Percentiles rank a stretch among this genome's conserved stretches.
These are phyloP conservation scores for Sporothrix inflata DNA, from an alignment of 2,329 filamentous ascomycete species.

Conservation along the genomic window DNA sequence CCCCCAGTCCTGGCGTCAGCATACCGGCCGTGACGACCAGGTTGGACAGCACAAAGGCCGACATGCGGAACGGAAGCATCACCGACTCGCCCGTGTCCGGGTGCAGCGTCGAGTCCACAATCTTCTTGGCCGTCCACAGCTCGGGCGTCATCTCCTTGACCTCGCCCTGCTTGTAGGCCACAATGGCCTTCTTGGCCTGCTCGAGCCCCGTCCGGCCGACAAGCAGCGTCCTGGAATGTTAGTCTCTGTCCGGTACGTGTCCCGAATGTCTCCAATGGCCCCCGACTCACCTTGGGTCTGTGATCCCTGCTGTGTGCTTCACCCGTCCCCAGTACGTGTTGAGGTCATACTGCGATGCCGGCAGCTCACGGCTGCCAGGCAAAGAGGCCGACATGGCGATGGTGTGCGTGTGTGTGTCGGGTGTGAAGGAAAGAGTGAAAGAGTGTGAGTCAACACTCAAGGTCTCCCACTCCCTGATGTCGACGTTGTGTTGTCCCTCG, in stretches of 20 bases:
- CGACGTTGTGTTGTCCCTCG: no score
- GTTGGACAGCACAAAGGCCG: conserved; percentile 90
- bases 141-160: conserved; percentile 81
- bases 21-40: conserved; percentile 94
- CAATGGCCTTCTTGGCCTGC: conserved; percentile 78
- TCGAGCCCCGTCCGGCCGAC: conserved; percentile 79
- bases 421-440: no score
- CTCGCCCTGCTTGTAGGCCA: conserved; percentile 84
- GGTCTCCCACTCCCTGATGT: not conserved
- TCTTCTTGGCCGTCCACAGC: conserved; percentile 94
- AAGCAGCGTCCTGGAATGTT: conserved; percentile 74
- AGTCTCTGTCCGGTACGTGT: not conserved
- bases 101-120: conserved; percentile 94
- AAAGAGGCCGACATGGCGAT: conserved; percentile 67
- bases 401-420: not conserved
- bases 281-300: conserved; percentile 87
- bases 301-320: conserved; percentile 82
- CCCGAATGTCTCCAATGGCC: not conserved
- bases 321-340: conserved; percentile 94
- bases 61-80: conserved; percentile 96
- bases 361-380: conserved; percentile 75
- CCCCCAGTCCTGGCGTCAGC: conserved; percentile 84
- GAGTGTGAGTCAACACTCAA: not conserved
- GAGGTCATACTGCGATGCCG: conserved; percentile 89
- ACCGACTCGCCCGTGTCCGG: conserved; percentile 94